Evolutionary conservation across 495 filamentous ascomycete genomes (phyloP).

Genomic region (Chaetomium tenue): DNA sequence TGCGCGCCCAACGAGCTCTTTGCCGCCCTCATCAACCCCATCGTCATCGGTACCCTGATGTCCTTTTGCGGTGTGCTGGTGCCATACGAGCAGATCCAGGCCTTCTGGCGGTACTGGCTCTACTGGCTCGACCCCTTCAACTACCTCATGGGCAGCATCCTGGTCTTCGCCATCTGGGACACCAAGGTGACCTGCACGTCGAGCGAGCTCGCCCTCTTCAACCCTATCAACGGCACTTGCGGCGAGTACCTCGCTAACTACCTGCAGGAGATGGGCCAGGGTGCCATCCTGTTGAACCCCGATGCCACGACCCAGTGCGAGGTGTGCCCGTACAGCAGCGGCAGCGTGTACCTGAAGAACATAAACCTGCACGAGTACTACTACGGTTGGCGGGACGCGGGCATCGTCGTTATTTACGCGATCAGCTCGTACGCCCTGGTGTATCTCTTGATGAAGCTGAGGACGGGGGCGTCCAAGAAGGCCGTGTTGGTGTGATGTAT

Average conservation of each 20-base stretch:
- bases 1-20: conserved; percentile 57
- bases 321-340: conserved; percentile 61
- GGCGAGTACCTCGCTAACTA: conserved; percentile 33
- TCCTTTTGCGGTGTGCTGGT: conserved; percentile 57
- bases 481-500: conserved; percentile 23
- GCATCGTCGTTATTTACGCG: conserved; percentile 42
- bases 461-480: conserved; percentile 36
- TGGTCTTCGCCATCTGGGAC: conserved; percentile 30
- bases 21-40: conserved; percentile 51
- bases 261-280: conserved; percentile 30
- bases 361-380: conserved; percentile 39
- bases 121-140: conserved; percentile 59
- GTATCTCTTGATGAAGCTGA: conserved; percentile 35
- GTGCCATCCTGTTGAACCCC: conserved; percentile 43
- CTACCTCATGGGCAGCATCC: conserved; percentile 50
- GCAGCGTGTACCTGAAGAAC: conserved; percentile 53
- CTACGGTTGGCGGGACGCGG: conserved; percentile 63
- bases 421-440: conserved; percentile 35
- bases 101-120: conserved; percentile 48
- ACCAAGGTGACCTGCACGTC: conserved; percentile 20
- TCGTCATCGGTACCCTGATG: conserved; percentile 51
- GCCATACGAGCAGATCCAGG: conserved; percentile 50
- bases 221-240: conserved; percentile 32
- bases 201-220: conserved; percentile 29
- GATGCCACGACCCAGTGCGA: conserved; percentile 49